Base-by-base conservation (phyloP, 352 stramenopile species). In the Phytophthora meadii region DNA sequence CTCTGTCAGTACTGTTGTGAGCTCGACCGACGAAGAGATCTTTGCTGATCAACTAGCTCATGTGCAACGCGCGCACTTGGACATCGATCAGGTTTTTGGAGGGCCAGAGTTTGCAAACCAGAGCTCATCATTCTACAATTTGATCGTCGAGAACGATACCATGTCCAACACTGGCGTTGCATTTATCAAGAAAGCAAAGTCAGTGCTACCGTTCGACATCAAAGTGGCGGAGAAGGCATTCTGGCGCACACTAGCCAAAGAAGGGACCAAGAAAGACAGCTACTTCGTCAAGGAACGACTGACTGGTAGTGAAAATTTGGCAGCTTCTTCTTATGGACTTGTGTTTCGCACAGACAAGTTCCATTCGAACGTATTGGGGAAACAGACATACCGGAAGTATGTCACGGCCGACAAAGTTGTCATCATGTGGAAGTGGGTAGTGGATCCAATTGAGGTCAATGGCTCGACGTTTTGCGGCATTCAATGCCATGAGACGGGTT, bases 371-470 rank as follows among this genome's bases (percentile, higher is more conserved):
- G 60, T 88, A 15, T 68, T 73, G 5, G 76, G 72, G 14, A 81
- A 84, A 34, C 59, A 83, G 34, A 83, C 72, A 9, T 51, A 82
- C 34, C 79, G 79, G 1, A 77, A 68, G 22, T 86, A 72, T 39
- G 54, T 74, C 5, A 57, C 70, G 14, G 57, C 53, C 0, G 50
- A 77, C 40, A 55, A 65, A 10, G 41, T 77, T 22, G 54, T 84
- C 25, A 57, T 86, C 5, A 78, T 83, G 50, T 86, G 74, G 79
- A 82, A 69, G 50, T 82, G 76, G 63, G 48, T 82, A 1, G 48
- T 75, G 15, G 70, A 82, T 57, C 79, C 79, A 2, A 39, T 78
- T 22, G 56, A 82, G 40, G 47, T 88, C 14, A 72, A 74, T 11
- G 64, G 58, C 19, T 50, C 66, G 3, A 74, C 70, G 1, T 65